Percentiles rank a stretch among this genome's conserved stretches.
Evolutionary conservation across 2,329 filamentous ascomycete species (phyloP).

Genomic region (Fusarium pseudocircinatum): DNA sequence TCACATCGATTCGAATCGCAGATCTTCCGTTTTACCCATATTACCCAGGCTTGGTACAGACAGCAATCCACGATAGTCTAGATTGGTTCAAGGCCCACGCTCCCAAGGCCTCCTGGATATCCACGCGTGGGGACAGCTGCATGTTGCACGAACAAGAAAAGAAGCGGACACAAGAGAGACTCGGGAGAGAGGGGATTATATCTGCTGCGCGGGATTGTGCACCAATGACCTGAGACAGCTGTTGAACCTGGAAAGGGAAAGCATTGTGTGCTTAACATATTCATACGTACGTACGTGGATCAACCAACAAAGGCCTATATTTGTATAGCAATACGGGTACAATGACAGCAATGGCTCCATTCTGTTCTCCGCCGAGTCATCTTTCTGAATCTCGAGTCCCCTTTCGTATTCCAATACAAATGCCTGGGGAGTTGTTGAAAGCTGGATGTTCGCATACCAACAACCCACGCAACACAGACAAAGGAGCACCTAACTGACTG

Average conservation of each 20-base stretch:
- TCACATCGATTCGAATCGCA: slow-evolving; percentile 26
- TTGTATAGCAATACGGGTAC: slow-evolving; percentile 21
- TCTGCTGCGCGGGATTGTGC: slow-evolving; percentile 35
- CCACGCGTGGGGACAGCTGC: slow-evolving; percentile 36
- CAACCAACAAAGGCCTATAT: slow-evolving; percentile 21
- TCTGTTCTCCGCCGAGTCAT: slow-evolving; percentile 7
- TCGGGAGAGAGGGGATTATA: slow-evolving; percentile 19
- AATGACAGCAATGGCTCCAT: slow-evolving; percentile 25
- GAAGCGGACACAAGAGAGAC: slow-evolving; percentile 22
- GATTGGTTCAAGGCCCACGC: slow-evolving; percentile 24
- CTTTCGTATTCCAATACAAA: not conserved
- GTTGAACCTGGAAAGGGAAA: slow-evolving; percentile 25
- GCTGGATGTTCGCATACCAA: slow-evolving; percentile 1
- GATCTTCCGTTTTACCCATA: slow-evolving; percentile 24
- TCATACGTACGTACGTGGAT: slow-evolving; percentile 41
- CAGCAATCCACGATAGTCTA: slow-evolving; percentile 12
- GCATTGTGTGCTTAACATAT: slow-evolving; percentile 39
- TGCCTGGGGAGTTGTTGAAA: not conserved
- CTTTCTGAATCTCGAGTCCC: not conserved
- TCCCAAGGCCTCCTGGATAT: slow-evolving; percentile 20
- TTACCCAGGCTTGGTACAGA: slow-evolving; percentile 5
- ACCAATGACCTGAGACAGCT: slow-evolving; percentile 41
- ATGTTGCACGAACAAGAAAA: slow-evolving; percentile 35
- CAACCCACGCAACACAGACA: not conserved
- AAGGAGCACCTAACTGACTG: slow-evolving; percentile 36